Evolutionary conservation across 2,329 filamentous ascomycete genomes (phyloP), one percentile per base, ranked within the genome.

Genomic region (Verticillium nonalfalfae): DNA sequence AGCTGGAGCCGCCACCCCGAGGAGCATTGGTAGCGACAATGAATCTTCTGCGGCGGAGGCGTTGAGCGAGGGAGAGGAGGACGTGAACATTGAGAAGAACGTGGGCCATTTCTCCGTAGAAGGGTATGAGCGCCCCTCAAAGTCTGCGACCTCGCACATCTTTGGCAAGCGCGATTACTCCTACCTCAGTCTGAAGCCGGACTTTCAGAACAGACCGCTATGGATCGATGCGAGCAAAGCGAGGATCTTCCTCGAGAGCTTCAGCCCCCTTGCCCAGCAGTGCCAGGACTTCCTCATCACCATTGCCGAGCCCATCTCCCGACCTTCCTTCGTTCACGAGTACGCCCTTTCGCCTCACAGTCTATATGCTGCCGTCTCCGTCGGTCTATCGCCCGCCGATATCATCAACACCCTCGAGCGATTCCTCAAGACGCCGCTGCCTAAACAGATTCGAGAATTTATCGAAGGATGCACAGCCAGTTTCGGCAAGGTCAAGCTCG

Each of bases 251-350:
- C 81, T 98, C 54, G 94, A 99, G 79, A 96, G 93, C 68, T 98
- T 97, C 78, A 94, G 91, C 59, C 90, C 93, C 2, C 81, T 95
- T 61, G 93, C 94, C 61, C 85, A 89, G 61, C 89, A 93, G 70
- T 94, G 92, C 0, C 93, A 97, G 72, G 93, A 97, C 73, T 97
- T 99, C 72, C 81, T 99, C 62, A 97, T 96, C 69, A 97, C 95
- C 56, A 94, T 99, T 68, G 91, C 94, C 65, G 94, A 99, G 77
- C 95, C 94, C 18, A 81, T 94, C 62, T 97, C 93, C 39, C 87
- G 94, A 63, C 94, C 95, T 62, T 90, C 88, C 5, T 94, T 93
- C 71, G 85, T 98, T 65, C 95, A 98, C 78, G 94, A 99, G 76
- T 98, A 98, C 75, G 85, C 88, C 61, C 84, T 99, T 69, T 97